Percentiles rank a stretch among this genome's conserved stretches.
These are phyloP conservation scores for Cladosporium colombiae DNA, from an alignment of 2,329 filamentous ascomycete species.

Conservation along the genomic window DNA sequence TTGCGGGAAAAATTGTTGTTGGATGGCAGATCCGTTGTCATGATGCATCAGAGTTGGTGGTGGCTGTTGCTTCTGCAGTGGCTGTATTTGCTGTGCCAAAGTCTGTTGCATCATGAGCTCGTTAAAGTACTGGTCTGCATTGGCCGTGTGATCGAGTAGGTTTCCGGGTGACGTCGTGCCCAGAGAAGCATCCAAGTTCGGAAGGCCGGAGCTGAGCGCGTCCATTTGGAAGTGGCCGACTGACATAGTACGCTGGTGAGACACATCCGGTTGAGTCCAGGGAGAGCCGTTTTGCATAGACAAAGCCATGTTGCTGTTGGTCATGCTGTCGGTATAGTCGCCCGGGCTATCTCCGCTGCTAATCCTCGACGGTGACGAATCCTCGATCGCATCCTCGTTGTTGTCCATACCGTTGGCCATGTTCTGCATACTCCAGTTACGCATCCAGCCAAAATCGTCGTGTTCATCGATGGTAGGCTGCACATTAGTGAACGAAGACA, in stretches of 20 bases:
- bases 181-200: slow-evolving; percentile 69
- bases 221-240: slow-evolving; percentile 73
- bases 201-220: slow-evolving; percentile 71
- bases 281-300: slow-evolving; percentile 30
- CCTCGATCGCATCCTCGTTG: slow-evolving; percentile 82
- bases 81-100: slow-evolving; percentile 19
- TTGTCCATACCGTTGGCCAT: slow-evolving; percentile 58
- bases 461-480: slow-evolving; percentile 59
- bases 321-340: slow-evolving; percentile 86
- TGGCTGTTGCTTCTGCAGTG: slow-evolving; percentile 23
- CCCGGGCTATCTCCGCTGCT: slow-evolving; percentile 95
- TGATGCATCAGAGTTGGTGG: slow-evolving; percentile 24
- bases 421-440: slow-evolving; percentile 71
- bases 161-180: slow-evolving; percentile 78
- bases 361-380: slow-evolving; percentile 92
- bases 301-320: slow-evolving; percentile 62
- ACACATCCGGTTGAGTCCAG: slow-evolving; percentile 70
- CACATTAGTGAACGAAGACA: slow-evolving; percentile 24
- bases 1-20: slow-evolving; percentile 46
- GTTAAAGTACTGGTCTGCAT: slow-evolving; percentile 72
- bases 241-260: slow-evolving; percentile 63
- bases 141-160: slow-evolving; percentile 67
- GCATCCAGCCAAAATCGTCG: slow-evolving; percentile 86
- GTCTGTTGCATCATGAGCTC: slow-evolving; percentile 62
- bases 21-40: slow-evolving; percentile 58